Conservation (phyloP, 305 asterid species). For the Solanum aculeatissimum region DNA sequence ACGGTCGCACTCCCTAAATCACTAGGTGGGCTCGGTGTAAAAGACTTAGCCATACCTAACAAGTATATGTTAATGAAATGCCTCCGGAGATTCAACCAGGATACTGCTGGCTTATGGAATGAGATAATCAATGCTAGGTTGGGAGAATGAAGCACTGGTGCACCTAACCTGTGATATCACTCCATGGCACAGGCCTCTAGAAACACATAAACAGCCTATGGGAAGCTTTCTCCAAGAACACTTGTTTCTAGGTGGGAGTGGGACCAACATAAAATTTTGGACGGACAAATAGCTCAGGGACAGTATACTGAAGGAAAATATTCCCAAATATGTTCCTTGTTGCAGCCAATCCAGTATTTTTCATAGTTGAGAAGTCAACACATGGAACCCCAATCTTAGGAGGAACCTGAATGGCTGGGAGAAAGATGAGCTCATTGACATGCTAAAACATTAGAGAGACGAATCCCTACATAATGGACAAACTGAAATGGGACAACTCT, state of each 20-base stretch:
- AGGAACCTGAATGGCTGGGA: no score
- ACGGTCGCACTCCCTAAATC: not conserved
- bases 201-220: not conserved
- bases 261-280: not conserved
- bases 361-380: not conserved
- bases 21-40: not conserved
- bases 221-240: not conserved
- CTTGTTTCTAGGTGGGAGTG: not conserved
- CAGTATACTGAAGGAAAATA: not conserved
- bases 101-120: not conserved
- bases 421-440: no score
- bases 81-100: not conserved
- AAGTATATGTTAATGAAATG: not conserved
- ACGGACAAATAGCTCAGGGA: not conserved
- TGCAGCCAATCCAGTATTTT: not conserved
- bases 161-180: not conserved
- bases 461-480: not conserved
- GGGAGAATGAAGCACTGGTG: not conserved
- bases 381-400: not conserved
- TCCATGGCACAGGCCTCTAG: not conserved
- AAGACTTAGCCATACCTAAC: not conserved
- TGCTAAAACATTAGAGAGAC: not conserved
- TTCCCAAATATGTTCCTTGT: not conserved
- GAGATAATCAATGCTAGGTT: not conserved
- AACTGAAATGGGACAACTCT: not conserved